Percentiles rank a stretch among this genome's conserved stretches.
phyloP scores from a whole-genome alignment of 495 filamentous ascomycete genomes.

The Xylona heveae region DNA sequence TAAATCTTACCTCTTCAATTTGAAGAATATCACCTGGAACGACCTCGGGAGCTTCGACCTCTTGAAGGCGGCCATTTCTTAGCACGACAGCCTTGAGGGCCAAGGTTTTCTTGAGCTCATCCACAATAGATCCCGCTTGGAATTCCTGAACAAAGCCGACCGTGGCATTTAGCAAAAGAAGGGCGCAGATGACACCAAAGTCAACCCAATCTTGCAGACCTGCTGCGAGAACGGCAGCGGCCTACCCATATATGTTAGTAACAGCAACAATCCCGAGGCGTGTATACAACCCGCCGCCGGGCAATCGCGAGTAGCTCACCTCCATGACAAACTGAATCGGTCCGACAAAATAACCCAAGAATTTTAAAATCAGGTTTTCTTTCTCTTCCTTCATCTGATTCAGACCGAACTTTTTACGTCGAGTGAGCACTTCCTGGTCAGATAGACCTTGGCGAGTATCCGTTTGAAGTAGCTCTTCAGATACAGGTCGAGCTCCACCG shows the following conservation, averaged over 20 bases:
- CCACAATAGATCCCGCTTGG: slow-evolving; percentile 78
- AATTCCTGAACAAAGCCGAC: slow-evolving; percentile 82
- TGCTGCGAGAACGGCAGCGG: slow-evolving; percentile 52
- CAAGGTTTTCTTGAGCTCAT: slow-evolving; percentile 78
- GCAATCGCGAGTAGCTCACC: slow-evolving; percentile 23
- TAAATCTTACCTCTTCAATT: slow-evolving; percentile 44
- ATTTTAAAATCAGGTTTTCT: slow-evolving; percentile 64
- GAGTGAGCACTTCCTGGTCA: slow-evolving; percentile 39
- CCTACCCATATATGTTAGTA: slow-evolving; percentile 17
- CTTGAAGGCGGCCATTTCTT: slow-evolving; percentile 51
- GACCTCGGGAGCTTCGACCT: slow-evolving; percentile 57
- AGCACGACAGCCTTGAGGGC: slow-evolving; percentile 70
- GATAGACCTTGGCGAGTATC: slow-evolving; percentile 48
- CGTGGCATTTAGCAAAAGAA: slow-evolving; percentile 57
- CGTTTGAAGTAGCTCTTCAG: slow-evolving; percentile 50
- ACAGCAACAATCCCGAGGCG: neutral
- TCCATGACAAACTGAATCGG: slow-evolving; percentile 94
- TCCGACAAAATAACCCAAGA: slow-evolving; percentile 66
- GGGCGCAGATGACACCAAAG: slow-evolving; percentile 56
- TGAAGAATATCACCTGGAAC: slow-evolving; percentile 81
- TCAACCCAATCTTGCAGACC: slow-evolving; percentile 68
- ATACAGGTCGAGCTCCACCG: slow-evolving; percentile 28
- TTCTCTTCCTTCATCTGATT: slow-evolving; percentile 86
- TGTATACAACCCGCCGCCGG: slow-evolving; percentile 3
- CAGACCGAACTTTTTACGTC: slow-evolving; percentile 61